phyloP scores from a whole-genome alignment of 1,284 basidiomycete genomes.

The Pseudozyma hubeiensis region DNA sequence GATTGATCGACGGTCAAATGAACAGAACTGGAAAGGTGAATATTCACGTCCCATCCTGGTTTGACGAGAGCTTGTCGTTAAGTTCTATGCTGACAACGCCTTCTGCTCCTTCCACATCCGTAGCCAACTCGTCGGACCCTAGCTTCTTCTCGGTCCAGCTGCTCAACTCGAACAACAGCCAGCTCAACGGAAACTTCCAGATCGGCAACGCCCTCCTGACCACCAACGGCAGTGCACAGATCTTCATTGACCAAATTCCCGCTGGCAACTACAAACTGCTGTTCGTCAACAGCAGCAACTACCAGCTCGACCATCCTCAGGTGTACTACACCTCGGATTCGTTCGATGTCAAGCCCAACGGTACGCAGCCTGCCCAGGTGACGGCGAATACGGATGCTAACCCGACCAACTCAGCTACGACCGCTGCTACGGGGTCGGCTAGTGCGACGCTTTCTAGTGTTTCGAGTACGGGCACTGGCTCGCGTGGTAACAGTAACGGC shows the following conservation, averaged over 20 bases:
- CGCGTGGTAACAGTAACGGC: slow-evolving; percentile 15
- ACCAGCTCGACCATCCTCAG: slow-evolving; percentile 48
- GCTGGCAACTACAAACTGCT: slow-evolving; percentile 48
- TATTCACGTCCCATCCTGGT: background rate
- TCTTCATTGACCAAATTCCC: slow-evolving; percentile 52
- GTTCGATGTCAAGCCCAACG: slow-evolving; percentile 52
- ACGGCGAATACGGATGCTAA: slow-evolving; percentile 51
- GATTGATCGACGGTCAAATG: background rate
- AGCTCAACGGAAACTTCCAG: slow-evolving; percentile 59
- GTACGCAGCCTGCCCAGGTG: slow-evolving; percentile 43
- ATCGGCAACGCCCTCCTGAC: slow-evolving; percentile 52
- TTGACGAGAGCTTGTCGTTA: no score
- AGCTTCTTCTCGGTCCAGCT: slow-evolving; percentile 52
- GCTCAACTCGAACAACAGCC: slow-evolving; percentile 44
- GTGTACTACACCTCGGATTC: slow-evolving; percentile 47
- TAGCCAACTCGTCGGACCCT: slow-evolving; percentile 54
- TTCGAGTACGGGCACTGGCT: slow-evolving; percentile 14
- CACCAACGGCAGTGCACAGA: slow-evolving; percentile 46
- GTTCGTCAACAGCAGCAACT: slow-evolving; percentile 58
- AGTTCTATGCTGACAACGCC: background rate
- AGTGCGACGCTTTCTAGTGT: slow-evolving; percentile 32
- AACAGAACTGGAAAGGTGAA: slow-evolving; percentile 40
- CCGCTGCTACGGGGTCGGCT: slow-evolving; percentile 31
- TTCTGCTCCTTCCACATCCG: background rate
- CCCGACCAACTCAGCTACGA: slow-evolving; percentile 38